phyloP scores from a whole-genome alignment of 2,329 filamentous ascomycete species.

The Tricladium varicosporioides region DNA sequence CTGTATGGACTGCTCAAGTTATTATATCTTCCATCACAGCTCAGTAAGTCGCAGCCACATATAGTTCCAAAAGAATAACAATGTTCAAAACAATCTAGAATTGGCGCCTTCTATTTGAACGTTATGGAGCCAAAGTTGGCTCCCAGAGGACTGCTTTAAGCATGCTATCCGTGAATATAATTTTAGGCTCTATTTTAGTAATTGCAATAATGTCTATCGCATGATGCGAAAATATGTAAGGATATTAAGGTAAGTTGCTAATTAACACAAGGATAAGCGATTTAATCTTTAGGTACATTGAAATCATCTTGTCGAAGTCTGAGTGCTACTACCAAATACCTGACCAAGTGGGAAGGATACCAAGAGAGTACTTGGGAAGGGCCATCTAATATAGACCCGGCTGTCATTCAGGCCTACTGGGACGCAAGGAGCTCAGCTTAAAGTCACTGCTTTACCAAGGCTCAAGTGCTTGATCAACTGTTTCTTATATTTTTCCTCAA shows the following conservation, averaged over 20 bases:
- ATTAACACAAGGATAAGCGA: background rate
- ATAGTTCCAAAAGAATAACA: background rate
- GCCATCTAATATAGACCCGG: background rate
- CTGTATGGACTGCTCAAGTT: background rate
- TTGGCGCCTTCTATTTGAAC: background rate
- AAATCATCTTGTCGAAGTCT: background rate
- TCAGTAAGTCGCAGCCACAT: background rate
- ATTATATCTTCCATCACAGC: background rate
- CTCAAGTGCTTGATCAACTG: background rate
- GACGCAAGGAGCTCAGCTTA: background rate
- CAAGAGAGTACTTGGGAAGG: background rate
- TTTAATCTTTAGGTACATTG: no score
- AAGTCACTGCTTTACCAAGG: background rate
- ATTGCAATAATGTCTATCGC: background rate
- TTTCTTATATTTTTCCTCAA: background rate
- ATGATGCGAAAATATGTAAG: background rate
- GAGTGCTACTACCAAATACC: background rate
- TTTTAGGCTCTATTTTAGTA: background rate
- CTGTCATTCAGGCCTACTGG: background rate
- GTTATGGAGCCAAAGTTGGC: background rate
- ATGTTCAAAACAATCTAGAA: background rate
- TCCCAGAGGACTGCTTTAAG: constrained; percentile 1
- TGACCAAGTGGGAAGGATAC: background rate
- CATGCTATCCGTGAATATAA: background rate
- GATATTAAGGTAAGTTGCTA: background rate